Evolutionary conservation across 148 eudicot species (phyloP).

Genomic region (Fallopia convolvulus): DNA sequence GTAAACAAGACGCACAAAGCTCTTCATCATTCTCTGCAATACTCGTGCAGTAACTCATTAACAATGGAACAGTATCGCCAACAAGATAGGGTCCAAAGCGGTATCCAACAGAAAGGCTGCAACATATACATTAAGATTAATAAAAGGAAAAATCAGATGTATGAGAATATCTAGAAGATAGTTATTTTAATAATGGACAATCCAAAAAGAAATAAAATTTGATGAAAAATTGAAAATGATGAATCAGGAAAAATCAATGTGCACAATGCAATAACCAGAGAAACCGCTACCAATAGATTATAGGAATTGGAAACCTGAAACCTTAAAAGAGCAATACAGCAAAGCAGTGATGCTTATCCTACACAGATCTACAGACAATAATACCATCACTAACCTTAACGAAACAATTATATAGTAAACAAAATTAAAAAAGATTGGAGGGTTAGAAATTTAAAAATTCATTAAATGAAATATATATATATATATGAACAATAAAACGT

Average conservation of each 20-base stretch:
- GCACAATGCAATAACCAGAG: background rate
- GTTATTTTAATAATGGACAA: background rate
- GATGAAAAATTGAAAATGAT: background rate
- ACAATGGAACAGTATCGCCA: conserved; percentile 79
- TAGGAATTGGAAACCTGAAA: background rate
- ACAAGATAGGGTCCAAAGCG: conserved; percentile 93
- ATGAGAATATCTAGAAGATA: background rate
- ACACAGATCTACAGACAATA: background rate
- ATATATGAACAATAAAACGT: too few species aligned
- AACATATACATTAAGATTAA: background rate
- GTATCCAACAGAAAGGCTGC: conserved; percentile 90
- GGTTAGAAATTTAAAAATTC: too few species aligned
- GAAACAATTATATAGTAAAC: conserved; percentile 99
- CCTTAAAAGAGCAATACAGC: background rate
- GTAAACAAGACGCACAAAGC: conserved; percentile 86
- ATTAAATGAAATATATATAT: too few species aligned
- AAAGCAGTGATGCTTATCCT: background rate
- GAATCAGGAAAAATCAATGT: background rate
- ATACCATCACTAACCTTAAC: conserved; percentile 42
- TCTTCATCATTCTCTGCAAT: conserved; percentile 98
- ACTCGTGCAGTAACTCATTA: conserved; percentile 69
- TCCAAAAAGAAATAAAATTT: background rate
- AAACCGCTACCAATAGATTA: background rate
- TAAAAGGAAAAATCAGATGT: background rate
- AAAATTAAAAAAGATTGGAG: too few species aligned